These are phyloP conservation scores for Apiotrichum montevideense DNA, from an alignment of 1,284 basidiomycete genomes.

Conservation along the genomic window DNA sequence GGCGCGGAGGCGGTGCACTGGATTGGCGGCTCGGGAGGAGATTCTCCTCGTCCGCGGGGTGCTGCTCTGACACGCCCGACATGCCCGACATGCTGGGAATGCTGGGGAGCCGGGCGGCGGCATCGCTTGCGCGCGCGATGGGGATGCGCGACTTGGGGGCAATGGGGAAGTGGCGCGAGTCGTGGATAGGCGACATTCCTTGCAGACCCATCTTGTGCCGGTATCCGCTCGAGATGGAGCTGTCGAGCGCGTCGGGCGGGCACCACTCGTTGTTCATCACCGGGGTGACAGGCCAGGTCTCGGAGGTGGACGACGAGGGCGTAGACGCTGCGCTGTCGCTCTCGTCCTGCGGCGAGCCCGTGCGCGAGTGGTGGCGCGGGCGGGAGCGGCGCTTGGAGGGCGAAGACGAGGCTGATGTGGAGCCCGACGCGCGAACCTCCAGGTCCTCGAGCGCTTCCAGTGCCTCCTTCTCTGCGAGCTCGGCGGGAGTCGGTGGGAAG, in stretches of 20 bases:
- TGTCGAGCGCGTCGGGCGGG: not conserved
- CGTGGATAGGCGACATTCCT: too few species aligned
- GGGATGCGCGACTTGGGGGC: not conserved
- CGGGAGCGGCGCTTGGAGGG: too few species aligned
- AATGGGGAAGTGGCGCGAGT: not conserved
- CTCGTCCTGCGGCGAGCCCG: not conserved
- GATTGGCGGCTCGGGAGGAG: too few species aligned
- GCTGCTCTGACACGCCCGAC: too few species aligned
- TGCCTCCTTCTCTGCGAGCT: slow-evolving; percentile 1
- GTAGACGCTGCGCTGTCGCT: not conserved
- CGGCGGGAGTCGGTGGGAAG: not conserved
- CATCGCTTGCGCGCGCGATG: not conserved
- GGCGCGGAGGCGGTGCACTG: not conserved
- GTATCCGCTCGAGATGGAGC: not conserved
- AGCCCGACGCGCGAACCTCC: too few species aligned
- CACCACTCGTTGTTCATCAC: not conserved
- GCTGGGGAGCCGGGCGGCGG: not conserved
- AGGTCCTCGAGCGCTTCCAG: not conserved
- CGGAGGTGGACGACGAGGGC: not conserved
- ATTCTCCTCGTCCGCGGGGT: not conserved
- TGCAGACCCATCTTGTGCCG: not conserved
- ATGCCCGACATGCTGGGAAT: not conserved
- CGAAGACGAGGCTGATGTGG: too few species aligned
- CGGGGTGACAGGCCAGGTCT: not conserved
- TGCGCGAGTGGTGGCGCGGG: too few species aligned